These are phyloP conservation scores for Phalaenopsis hybrid DNA, from an alignment of 116 monocot species.

Conservation along the genomic window DNA sequence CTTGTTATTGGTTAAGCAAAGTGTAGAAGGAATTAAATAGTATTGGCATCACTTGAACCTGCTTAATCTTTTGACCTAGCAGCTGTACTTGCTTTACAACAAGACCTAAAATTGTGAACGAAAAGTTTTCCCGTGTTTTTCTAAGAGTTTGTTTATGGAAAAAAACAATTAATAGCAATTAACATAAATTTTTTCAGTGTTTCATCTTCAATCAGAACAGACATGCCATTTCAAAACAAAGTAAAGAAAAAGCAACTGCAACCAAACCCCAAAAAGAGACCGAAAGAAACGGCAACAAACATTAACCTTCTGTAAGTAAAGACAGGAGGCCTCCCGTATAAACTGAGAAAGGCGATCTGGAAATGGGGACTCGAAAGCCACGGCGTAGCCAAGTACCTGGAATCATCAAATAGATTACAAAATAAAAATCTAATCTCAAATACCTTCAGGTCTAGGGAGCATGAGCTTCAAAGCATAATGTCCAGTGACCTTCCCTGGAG, in stretches of 20 bases:
- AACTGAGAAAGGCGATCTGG: constrained; percentile 72
- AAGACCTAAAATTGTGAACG: too few relatives aligned
- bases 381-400: constrained; percentile 74
- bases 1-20: neutral
- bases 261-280: neutral
- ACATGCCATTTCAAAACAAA: neutral
- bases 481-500: constrained; percentile 60
- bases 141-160: neutral
- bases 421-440: constrained; percentile 1
- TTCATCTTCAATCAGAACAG: neutral
- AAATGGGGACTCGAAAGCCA: constrained; percentile 94
- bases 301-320: constrained; percentile 65
- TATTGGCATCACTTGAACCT: neutral
- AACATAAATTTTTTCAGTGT: neutral
- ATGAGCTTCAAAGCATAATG: constrained; percentile 3
- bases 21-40: neutral
- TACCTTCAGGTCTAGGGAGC: neutral
- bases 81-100: neutral
- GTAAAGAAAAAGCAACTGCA: neutral
- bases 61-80: neutral
- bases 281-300: neutral
- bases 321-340: constrained; percentile 69
- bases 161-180: neutral
- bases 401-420: neutral
- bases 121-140: too few relatives aligned